Evolutionary conservation across 2,329 filamentous ascomycete species (phyloP).

Genomic region (Gliomastix tumulicola): DNA sequence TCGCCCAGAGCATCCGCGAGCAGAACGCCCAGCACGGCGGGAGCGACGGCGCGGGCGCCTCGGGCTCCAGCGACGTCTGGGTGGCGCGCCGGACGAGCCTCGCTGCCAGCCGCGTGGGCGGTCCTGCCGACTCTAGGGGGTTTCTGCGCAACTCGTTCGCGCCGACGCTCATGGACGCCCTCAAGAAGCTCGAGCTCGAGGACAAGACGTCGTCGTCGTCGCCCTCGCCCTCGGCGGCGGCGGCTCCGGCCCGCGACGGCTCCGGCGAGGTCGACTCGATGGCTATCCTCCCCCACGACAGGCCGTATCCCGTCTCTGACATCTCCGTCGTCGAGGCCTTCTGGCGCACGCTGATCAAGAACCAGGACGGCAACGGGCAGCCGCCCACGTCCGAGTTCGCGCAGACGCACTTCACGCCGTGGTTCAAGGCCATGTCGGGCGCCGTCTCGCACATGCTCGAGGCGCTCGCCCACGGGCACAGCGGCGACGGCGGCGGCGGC

Average conservation of each 20-base stretch:
- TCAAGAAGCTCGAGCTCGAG: conserved; percentile 6
- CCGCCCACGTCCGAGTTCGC: background rate
- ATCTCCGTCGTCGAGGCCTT: conserved; percentile 5
- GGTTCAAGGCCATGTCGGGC: conserved; percentile 4
- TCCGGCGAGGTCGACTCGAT: background rate
- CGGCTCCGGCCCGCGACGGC: background rate
- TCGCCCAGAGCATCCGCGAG: background rate
- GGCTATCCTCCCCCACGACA: conserved; percentile 2
- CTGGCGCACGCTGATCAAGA: conserved; percentile 6
- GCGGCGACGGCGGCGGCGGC: background rate
- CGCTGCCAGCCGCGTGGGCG: background rate
- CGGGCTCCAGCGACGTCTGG: background rate
- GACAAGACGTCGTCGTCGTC: too few species aligned
- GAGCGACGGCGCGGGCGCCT: background rate
- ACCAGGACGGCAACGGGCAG: conserved; percentile 3
- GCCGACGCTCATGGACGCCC: conserved; percentile 3
- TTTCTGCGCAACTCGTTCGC: conserved; percentile 5
- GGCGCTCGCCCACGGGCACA: conserved; percentile 3
- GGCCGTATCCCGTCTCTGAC: conserved; percentile 2
- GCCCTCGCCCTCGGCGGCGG: too few species aligned
- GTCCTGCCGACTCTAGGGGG: background rate
- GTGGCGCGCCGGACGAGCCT: background rate
- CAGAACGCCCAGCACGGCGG: background rate
- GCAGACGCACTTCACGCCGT: conserved; percentile 5
- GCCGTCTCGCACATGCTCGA: conserved; percentile 4